These are phyloP conservation scores for Tothia fuscella DNA, from an alignment of 2,329 filamentous ascomycete species.

Conservation along the genomic window DNA sequence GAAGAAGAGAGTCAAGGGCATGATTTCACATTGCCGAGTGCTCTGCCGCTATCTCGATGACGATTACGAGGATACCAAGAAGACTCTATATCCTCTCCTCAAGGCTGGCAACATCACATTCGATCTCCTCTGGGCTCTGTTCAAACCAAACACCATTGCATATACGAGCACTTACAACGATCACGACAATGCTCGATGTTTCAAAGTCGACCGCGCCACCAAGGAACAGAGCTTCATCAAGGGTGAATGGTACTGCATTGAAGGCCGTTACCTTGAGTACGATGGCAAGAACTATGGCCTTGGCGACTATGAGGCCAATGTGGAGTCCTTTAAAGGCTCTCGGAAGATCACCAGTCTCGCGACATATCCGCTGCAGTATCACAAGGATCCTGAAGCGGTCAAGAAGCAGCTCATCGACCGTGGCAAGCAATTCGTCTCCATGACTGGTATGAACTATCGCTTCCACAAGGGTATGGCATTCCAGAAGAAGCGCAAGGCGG, in stretches of 20 bases:
- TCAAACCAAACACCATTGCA: constrained; percentile 68
- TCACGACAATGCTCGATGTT: constrained; percentile 63
- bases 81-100: constrained; percentile 68
- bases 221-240: constrained; percentile 58
- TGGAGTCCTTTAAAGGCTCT: constrained; percentile 66
- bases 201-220: constrained; percentile 67
- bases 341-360: constrained; percentile 69
- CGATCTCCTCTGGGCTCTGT: constrained; percentile 22
- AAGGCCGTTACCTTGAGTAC: constrained; percentile 73
- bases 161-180: constrained; percentile 67
- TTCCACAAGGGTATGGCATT: constrained; percentile 77
- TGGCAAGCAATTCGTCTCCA: constrained; percentile 69
- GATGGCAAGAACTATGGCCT: constrained; percentile 79
- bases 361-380: constrained; percentile 69
- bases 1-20: constrained; percentile 45
- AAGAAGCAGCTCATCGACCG: constrained; percentile 59
- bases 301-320: constrained; percentile 56
- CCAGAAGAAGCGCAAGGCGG: constrained; percentile 63
- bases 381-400: constrained; percentile 57
- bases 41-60: constrained; percentile 66
- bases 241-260: constrained; percentile 64
- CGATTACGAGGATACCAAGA: constrained; percentile 68
- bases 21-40: constrained; percentile 56
- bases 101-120: constrained; percentile 78
- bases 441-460: constrained; percentile 76